Percentiles rank a stretch among this genome's conserved stretches.
These are phyloP conservation scores for Annulohypoxylon stygium DNA, from an alignment of 495 filamentous ascomycete genomes.

Conservation along the genomic window DNA sequence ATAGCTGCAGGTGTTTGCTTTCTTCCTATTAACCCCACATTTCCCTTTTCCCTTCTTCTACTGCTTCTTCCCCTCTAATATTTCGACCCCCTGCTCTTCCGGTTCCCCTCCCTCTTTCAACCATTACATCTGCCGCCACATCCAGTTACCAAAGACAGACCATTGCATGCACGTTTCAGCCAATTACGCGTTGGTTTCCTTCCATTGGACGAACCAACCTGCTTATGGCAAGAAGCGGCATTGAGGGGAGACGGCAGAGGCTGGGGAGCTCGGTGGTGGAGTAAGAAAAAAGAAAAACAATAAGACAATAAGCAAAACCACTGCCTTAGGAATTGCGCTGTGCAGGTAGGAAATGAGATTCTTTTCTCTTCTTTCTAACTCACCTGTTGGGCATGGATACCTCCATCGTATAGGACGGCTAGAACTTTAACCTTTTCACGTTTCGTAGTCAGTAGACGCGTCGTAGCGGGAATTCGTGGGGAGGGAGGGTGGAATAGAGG, in stretches of 20 bases:
- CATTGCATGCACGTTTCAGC: constrained; percentile 42
- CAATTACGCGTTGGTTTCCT: constrained; percentile 38
- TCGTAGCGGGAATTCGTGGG: constrained; percentile 40
- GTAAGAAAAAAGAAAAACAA: constrained; percentile 22
- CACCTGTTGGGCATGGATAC: constrained; percentile 65
- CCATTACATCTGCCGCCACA: constrained; percentile 43
- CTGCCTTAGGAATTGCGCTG: constrained; percentile 4
- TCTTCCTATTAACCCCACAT: constrained; percentile 40
- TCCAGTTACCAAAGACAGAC: constrained; percentile 41
- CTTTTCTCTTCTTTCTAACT: constrained; percentile 30
- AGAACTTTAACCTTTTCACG: constrained; percentile 71
- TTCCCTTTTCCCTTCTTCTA: background rate
- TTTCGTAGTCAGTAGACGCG: constrained; percentile 60
- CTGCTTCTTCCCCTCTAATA: background rate
- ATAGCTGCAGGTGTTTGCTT: background rate
- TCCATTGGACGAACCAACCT: constrained; percentile 31
- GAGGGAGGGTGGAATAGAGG: constrained; percentile 20
- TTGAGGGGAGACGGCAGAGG: constrained; percentile 43
- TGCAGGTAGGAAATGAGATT: background rate
- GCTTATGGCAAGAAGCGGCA: constrained; percentile 35
- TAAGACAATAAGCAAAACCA: constrained; percentile 9
- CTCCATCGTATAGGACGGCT: constrained; percentile 68
- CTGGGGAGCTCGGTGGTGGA: constrained; percentile 10
- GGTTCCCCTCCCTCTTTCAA: constrained; percentile 20
- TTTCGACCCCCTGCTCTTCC: constrained; percentile 28